Base-by-base conservation (phyloP, 495 filamentous ascomycete genomes). In the Annulohypoxylon moriforme region DNA sequence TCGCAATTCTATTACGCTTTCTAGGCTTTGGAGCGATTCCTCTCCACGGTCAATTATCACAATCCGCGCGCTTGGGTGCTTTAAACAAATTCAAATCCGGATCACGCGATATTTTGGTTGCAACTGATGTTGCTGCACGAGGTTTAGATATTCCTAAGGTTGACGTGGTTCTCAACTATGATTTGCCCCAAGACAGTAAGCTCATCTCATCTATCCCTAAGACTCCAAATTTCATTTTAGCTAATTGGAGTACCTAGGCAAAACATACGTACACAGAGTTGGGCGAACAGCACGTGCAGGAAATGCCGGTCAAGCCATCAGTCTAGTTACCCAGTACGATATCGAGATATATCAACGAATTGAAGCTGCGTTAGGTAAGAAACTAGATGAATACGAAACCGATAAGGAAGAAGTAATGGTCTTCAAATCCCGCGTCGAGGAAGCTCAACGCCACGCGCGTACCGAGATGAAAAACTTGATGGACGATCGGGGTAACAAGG, bases 131-230 rank as follows among this genome's bases (percentile, higher is more conserved):
- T 25, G 96, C 96, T 3, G 93, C 96, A 8, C 88, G 96, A 74
- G 96, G 96, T 83, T 85, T 99, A 7, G 96, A 99, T 87, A 97
- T 98, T 65, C 94, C 95, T 20, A 89, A 88, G 49, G 96, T 99
- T 3, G 94, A 97, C 67, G 80, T 94, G 0, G 94, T 99, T 3
- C 72, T 99, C 58, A 97, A 98, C 78, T 92, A 89, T 67, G 95
- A 98, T 75, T 81, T 97, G 7, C 92, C 93, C 0, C 83, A 84
- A 13, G 93, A 95, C 67, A 73, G 71, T 71, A 66, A 47, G 68
- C 56, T 9, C 3, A 29, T 36, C 25, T 20, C 9, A 6, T 34
- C 6, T 20, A 25, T n/a, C 20, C 31, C 1, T 34, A 0, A 25
- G 11, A 10, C 6, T n/a, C 13, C 20, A 4, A 27, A 46, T 4